These are phyloP conservation scores for Backusella parvicylindrica DNA, from an alignment of 192 early-diverging fungal genomes.

Conservation along the genomic window DNA sequence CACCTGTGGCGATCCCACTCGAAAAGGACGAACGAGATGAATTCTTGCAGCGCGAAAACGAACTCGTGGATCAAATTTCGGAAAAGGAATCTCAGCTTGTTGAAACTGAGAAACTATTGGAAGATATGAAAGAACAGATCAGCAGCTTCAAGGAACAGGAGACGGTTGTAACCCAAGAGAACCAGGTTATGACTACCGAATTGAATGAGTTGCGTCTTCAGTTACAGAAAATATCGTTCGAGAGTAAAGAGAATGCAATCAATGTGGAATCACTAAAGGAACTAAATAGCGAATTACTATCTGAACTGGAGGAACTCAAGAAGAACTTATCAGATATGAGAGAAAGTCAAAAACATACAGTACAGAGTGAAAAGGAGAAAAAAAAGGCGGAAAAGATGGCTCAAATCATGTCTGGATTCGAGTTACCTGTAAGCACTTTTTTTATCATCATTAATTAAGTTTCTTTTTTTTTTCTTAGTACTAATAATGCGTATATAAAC, in stretches of 20 bases:
- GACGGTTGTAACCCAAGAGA: conserved; percentile 51
- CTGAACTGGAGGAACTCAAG: conserved; percentile 75
- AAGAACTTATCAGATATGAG: conserved; percentile 56
- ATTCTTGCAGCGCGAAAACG: conserved; percentile 93
- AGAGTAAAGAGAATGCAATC: conserved; percentile 85
- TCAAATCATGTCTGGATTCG: conserved; percentile 79
- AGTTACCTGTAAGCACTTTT: conserved; percentile 53
- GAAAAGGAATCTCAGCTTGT: conserved; percentile 88
- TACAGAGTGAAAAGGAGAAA: conserved; percentile 71
- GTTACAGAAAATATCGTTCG: conserved; percentile 86
- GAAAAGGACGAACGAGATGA: conserved; percentile 92
- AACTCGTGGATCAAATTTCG: conserved; percentile 88
- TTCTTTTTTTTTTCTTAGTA: neutral
- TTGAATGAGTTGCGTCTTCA: conserved; percentile 78
- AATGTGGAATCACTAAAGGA: conserved; percentile 89
- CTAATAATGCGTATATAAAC: neutral
- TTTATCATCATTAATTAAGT: neutral
- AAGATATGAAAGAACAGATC: conserved; percentile 73
- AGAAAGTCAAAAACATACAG: conserved; percentile 43
- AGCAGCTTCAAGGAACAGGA: conserved; percentile 63
- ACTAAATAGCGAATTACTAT: conserved; percentile 71
- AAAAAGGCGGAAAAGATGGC: conserved; percentile 83
- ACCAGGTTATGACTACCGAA: conserved; percentile 67
- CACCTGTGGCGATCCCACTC: conserved; percentile 68
- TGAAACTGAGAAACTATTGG: conserved; percentile 51